A percentile compares a stretch with the other conserved stretches of the same genome.
phyloP scores from a whole-genome alignment of 2,329 filamentous ascomycete genomes.

The Xylariaceae sp. region DNA sequence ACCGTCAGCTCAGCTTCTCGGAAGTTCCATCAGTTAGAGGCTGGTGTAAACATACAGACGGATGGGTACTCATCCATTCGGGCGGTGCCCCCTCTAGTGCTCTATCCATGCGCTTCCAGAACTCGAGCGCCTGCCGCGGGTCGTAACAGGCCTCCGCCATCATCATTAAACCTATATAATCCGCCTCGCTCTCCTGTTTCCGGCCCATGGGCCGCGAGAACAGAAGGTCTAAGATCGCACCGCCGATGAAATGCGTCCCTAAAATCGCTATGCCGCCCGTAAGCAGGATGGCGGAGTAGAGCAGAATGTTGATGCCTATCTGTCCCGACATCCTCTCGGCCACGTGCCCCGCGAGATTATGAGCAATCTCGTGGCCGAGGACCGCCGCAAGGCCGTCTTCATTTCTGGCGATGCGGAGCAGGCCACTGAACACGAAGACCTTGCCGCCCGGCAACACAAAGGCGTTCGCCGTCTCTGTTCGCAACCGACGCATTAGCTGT shows the following conservation, averaged over 20 bases:
- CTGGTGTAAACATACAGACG: slow-evolving; percentile 56
- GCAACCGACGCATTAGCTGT: slow-evolving; percentile 6
- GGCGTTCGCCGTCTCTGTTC: slow-evolving; percentile 62
- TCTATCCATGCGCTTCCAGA: slow-evolving; percentile 70
- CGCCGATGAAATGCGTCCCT: slow-evolving; percentile 44
- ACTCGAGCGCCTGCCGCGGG: slow-evolving; percentile 64
- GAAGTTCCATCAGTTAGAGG: background rate
- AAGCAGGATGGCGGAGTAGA: slow-evolving; percentile 53
- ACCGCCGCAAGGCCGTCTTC: slow-evolving; percentile 75
- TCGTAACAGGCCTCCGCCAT: slow-evolving; percentile 81
- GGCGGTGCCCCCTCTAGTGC: slow-evolving; percentile 55
- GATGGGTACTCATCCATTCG: slow-evolving; percentile 77
- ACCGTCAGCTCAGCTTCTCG: slow-evolving; percentile 25
- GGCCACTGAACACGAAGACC: slow-evolving; percentile 77
- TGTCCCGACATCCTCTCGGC: slow-evolving; percentile 63
- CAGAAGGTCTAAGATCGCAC: slow-evolving; percentile 62
- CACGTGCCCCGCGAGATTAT: slow-evolving; percentile 70
- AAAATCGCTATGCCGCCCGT: slow-evolving; percentile 49
- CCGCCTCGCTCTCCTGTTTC: slow-evolving; percentile 75
- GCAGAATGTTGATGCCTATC: slow-evolving; percentile 55
- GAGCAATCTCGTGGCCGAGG: slow-evolving; percentile 78
- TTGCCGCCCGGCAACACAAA: slow-evolving; percentile 80
- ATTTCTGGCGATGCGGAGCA: slow-evolving; percentile 66
- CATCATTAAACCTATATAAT: slow-evolving; percentile 81
- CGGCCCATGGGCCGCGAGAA: slow-evolving; percentile 69